Conservation (phyloP, 192 early-diverging fungal species). For the Dissophora globulifera region DNA sequence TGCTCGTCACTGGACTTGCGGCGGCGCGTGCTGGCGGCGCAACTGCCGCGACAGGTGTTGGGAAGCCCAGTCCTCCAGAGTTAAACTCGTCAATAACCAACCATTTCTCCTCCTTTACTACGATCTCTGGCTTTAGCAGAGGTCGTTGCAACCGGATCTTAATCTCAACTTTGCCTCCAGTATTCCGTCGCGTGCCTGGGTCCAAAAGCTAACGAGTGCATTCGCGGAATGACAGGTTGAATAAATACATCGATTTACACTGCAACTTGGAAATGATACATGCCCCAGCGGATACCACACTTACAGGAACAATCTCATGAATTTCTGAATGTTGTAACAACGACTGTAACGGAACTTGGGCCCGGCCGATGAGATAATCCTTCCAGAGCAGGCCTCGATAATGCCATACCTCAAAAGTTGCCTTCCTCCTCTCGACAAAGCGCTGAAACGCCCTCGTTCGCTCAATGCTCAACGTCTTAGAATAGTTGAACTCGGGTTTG, state of each 20-base stretch:
- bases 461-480: slow-evolving; percentile 66
- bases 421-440: slow-evolving; percentile 75
- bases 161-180: slow-evolving; percentile 76
- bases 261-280: neutral
- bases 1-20: neutral
- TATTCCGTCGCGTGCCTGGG: slow-evolving; percentile 61
- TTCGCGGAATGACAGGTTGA: neutral
- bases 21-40: neutral
- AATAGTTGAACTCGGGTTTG: slow-evolving; percentile 65
- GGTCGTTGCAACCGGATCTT: slow-evolving; percentile 72
- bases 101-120: slow-evolving; percentile 72
- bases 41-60: neutral
- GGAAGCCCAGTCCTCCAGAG: slow-evolving; percentile 38
- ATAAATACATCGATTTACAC: neutral
- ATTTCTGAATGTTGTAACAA: slow-evolving; percentile 74
- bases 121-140: slow-evolving; percentile 65
- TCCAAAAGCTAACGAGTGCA: slow-evolving; percentile 65
- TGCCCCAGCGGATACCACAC: slow-evolving; percentile 3
- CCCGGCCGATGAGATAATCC: slow-evolving; percentile 70
- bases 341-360: slow-evolving; percentile 60
- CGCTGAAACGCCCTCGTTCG: slow-evolving; percentile 68
- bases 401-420: slow-evolving; percentile 76
- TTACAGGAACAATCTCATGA: slow-evolving; percentile 73
- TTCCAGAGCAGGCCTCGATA: slow-evolving; percentile 66
- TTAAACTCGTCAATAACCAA: slow-evolving; percentile 66